These are phyloP conservation scores for Glycine tomentella DNA, from an alignment of 306 rosid genomes.

Conservation along the genomic window DNA sequence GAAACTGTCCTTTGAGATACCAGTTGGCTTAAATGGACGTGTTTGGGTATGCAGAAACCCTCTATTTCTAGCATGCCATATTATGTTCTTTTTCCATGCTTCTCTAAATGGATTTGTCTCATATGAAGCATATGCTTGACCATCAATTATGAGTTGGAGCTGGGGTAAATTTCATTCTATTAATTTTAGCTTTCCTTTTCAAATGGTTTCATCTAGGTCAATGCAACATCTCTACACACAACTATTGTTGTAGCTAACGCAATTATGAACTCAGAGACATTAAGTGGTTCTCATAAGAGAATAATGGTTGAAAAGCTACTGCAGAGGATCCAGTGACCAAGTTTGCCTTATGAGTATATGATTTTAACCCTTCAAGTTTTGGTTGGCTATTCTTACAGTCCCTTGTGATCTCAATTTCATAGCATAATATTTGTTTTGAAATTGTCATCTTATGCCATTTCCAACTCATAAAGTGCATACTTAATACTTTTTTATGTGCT, in stretches of 20 bases:
- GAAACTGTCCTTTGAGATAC: constrained; percentile 88
- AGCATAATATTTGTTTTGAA: constrained; percentile 24
- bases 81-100: background rate
- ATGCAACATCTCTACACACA: constrained; percentile 71
- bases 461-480: constrained; percentile 37
- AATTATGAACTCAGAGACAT: constrained; percentile 71
- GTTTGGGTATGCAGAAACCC: constrained; percentile 71
- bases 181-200: constrained; percentile 17
- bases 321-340: constrained; percentile 62
- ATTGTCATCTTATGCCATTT: constrained; percentile 37
- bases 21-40: constrained; percentile 88
- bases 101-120: background rate
- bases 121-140: constrained; percentile 37
- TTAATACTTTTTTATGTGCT: constrained; percentile 33
- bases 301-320: constrained; percentile 88
- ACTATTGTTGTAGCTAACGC: constrained; percentile 72
- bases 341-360: constrained; percentile 7
- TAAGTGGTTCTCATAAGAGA: constrained; percentile 83
- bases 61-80: constrained; percentile 20
- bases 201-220: constrained; percentile 60
- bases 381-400: constrained; percentile 2
- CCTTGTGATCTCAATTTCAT: constrained; percentile 22
- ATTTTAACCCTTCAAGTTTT: background rate
- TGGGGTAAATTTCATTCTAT: constrained; percentile 26
- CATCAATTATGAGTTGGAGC: constrained; percentile 6